phyloP scores from a whole-genome alignment of 192 early-diverging fungal genomes.

The Chytriomyces sp. region DNA sequence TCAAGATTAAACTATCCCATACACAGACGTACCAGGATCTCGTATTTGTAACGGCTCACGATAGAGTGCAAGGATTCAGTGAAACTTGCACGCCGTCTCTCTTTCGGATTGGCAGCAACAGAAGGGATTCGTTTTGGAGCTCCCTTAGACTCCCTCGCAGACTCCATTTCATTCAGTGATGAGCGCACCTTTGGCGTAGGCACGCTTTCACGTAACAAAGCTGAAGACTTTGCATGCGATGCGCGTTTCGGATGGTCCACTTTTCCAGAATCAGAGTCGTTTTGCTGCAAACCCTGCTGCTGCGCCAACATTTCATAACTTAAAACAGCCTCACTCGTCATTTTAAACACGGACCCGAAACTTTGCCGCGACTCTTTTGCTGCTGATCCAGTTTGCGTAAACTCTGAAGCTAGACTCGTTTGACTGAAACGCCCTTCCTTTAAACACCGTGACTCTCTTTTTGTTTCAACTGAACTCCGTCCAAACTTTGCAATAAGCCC shows the following conservation, averaged over 20 bases:
- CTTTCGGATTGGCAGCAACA: neutral
- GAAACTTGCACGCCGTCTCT: neutral
- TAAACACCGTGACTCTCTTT: neutral
- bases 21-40: neutral
- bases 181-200: no score
- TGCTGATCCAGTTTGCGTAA: neutral
- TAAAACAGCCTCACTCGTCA: neutral
- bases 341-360: neutral
- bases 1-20: neutral
- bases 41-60: neutral
- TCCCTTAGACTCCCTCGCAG: neutral
- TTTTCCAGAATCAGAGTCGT: neutral
- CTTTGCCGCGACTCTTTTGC: no score
- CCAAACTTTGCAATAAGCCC: neutral
- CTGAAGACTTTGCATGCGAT: neutral
- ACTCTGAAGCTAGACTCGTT: neutral
- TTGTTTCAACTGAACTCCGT: neutral
- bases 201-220: no score
- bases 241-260: neutral
- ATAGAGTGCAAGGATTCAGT: neutral
- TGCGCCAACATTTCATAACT: conserved; percentile 1
- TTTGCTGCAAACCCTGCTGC: neutral
- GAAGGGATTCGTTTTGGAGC: neutral
- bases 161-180: neutral
- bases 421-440: neutral